These are phyloP conservation scores for Suillus subluteus DNA, from an alignment of 768 basidiomycete species.

Conservation along the genomic window DNA sequence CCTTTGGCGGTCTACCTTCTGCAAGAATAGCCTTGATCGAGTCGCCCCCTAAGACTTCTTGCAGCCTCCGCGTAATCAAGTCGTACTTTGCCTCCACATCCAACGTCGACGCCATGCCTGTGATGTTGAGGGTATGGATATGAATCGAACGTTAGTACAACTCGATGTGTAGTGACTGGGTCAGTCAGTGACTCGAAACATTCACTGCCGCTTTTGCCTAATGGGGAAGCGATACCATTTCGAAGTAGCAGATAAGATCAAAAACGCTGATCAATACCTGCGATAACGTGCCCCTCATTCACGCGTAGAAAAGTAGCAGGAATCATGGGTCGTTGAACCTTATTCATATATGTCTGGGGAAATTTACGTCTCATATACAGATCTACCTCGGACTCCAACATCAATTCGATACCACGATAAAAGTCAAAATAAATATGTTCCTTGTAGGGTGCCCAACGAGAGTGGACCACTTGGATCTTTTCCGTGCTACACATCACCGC, in stretches of 20 bases:
- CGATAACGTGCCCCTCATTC: not conserved
- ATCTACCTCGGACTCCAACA: not conserved
- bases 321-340: not conserved
- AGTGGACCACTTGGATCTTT: not conserved
- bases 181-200: not conserved
- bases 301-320: not conserved
- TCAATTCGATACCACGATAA: not conserved
- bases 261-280: not conserved
- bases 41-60: conserved; percentile 89
- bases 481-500: not conserved
- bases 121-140: conserved; percentile 3
- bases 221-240: conserved; percentile 12
- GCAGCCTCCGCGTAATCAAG: conserved; percentile 82
- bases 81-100: conserved; percentile 59
- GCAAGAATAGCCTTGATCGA: conserved; percentile 77
- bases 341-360: not conserved
- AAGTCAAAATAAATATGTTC: not conserved
- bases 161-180: not conserved
- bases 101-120: conserved; percentile 35
- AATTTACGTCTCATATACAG: not conserved
- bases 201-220: not conserved
- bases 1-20: conserved; percentile 76
- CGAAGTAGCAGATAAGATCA: not conserved
- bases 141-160: too few species aligned
- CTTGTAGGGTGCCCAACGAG: not conserved